These are phyloP conservation scores for Xylaria sp. DNA, from an alignment of 495 filamentous ascomycete genomes.

Conservation along the genomic window DNA sequence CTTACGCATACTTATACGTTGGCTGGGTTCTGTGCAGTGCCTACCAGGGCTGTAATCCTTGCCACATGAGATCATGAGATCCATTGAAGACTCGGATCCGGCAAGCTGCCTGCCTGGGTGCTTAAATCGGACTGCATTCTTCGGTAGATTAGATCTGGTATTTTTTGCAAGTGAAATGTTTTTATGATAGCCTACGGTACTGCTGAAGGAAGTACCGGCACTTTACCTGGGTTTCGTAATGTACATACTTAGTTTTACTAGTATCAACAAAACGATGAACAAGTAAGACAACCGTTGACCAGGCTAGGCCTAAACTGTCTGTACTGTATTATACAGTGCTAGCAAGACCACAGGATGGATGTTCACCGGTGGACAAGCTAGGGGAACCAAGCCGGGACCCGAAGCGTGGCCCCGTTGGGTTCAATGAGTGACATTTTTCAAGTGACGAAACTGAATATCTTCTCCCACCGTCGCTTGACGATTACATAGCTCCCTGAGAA, in stretches of 20 bases:
- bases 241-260: not conserved
- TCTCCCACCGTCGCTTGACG: not conserved
- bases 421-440: not conserved
- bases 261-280: not conserved
- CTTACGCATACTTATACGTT: no score
- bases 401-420: constrained; percentile 1
- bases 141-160: constrained; percentile 6
- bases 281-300: not conserved
- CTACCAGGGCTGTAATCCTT: constrained; percentile 3
- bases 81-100: not conserved
- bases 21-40: not conserved
- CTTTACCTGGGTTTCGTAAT: not conserved
- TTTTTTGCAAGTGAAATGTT: not conserved
- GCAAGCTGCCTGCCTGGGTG: not conserved
- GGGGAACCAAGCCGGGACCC: constrained; percentile 28
- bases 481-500: not conserved
- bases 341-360: not conserved
- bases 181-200: not conserved
- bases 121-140: not conserved
- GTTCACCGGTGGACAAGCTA: constrained; percentile 24
- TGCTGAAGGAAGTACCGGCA: not conserved
- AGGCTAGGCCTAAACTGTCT: not conserved
- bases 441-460: constrained; percentile 11
- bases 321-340: constrained; percentile 23
- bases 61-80: not conserved